phyloP scores from a whole-genome alignment of 2,329 filamentous ascomycete species.

The Ophiocordyceps camponoti-leonardi region DNA sequence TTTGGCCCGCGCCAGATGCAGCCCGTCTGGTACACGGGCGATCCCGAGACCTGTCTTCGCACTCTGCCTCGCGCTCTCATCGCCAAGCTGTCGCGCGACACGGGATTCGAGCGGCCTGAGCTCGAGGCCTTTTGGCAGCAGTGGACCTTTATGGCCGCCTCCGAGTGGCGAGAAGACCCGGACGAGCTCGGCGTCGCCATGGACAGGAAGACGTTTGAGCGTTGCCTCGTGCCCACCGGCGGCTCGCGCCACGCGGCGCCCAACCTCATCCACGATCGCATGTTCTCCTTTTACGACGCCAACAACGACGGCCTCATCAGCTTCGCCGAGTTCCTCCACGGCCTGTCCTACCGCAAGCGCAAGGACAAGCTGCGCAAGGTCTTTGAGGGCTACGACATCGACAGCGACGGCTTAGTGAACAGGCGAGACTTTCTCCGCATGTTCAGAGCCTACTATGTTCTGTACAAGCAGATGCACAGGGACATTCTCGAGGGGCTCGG shows the following conservation, averaged over 20 bases:
- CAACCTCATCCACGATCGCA: slow-evolving; percentile 86
- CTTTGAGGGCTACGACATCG: slow-evolving; percentile 82
- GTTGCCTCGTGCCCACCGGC: slow-evolving; percentile 73
- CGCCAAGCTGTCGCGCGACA: slow-evolving; percentile 51
- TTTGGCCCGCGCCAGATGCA: slow-evolving; percentile 67
- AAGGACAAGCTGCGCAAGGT: slow-evolving; percentile 56
- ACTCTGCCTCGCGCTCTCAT: slow-evolving; percentile 52
- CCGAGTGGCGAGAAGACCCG: slow-evolving; percentile 68
- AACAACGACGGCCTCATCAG: slow-evolving; percentile 80
- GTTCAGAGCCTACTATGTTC: slow-evolving; percentile 80
- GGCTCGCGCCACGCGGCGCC: slow-evolving; percentile 62
- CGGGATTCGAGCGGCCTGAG: slow-evolving; percentile 69
- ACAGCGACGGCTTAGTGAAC: slow-evolving; percentile 71
- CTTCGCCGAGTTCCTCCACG: slow-evolving; percentile 80
- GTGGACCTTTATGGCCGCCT: slow-evolving; percentile 84
- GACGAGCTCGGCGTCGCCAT: slow-evolving; percentile 66
- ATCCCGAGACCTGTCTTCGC: slow-evolving; percentile 54
- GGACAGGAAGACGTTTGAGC: slow-evolving; percentile 83
- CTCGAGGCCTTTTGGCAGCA: slow-evolving; percentile 93
- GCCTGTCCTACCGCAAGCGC: slow-evolving; percentile 52
- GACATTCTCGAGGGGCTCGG: slow-evolving; percentile 67
- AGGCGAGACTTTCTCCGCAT: slow-evolving; percentile 79
- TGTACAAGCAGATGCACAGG: slow-evolving; percentile 76
- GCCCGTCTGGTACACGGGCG: slow-evolving; percentile 75
- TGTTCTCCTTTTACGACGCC: slow-evolving; percentile 92